Evolutionary conservation across 192 early-diverging fungal genomes (phyloP), one percentile per base, ranked within the genome.

Genomic region (Coemansia sp.): DNA sequence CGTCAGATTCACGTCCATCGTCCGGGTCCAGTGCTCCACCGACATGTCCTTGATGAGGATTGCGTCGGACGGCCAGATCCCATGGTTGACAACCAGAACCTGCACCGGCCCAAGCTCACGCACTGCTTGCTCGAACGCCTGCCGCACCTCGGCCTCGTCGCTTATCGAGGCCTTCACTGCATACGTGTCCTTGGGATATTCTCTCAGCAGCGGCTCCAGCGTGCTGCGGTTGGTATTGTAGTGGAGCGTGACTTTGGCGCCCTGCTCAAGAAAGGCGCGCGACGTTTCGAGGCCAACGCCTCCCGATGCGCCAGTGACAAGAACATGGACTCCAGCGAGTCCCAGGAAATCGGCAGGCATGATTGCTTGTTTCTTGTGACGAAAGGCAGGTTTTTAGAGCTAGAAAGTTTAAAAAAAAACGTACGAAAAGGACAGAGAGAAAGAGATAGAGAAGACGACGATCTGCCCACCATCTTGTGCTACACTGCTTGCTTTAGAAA

Each of bases 291-390:
- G 20, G 23, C 87, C 87, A 4, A 88, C 77, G 4, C 87, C 87
- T 19, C 87, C 87, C 9, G 68, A 73, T 4, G 87, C 87, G 9
- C 87, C 87, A 29, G 87, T 88, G 4, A 88, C 70, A 59, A 85
- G 54, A 13, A 85, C 82, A 49, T 86, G 85, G 15, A 67, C 68
- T 54, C 67, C 63, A 33, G 75, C 55, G 35, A 79, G 62, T 33
- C 61, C 73, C 65, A 76, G 52, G 60, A 70, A 66, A 55, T 73
- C 60, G 17, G 52, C 35, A 3, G 59, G 14, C 71, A 73, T 73
- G 49, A 2, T 52, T 22, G 20, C 23, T 25, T 52, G 9, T 25
- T 25, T 25, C 13, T 52, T 3, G 23, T 22, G 20, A 52, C 25
- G 4, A 52, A 25, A 52, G 9, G 10, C 6, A 48, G 45, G 45